These are phyloP conservation scores for Marasmius fiardii DNA, from an alignment of 1,284 basidiomycete genomes.

Conservation along the genomic window DNA sequence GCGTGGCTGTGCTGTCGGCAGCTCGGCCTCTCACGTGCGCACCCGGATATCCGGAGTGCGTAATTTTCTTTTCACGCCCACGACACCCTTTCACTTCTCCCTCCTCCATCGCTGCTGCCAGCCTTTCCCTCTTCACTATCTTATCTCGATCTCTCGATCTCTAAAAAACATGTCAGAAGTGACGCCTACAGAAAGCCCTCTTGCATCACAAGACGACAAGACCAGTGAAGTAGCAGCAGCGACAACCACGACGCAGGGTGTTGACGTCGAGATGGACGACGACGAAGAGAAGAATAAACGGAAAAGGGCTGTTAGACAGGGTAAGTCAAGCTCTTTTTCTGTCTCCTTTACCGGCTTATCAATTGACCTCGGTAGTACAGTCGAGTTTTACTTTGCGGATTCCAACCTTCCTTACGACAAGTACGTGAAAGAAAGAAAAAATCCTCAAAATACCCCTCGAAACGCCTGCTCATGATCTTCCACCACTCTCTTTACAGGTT, in stretches of 20 bases:
- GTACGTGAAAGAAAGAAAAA: conserved; percentile 32
- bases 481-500: conserved; percentile 65
- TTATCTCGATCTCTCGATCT: too few relatives aligned
- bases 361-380: conserved; percentile 35
- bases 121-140: too few relatives aligned
- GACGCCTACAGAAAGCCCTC: not conserved
- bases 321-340: conserved; percentile 3
- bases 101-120: too few relatives aligned
- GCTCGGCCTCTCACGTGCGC: too few relatives aligned
- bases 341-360: not conserved
- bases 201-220: too few relatives aligned
- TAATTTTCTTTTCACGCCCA: too few relatives aligned
- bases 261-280: conserved; percentile 11
- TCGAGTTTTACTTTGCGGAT: conserved; percentile 98
- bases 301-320: conserved; percentile 14
- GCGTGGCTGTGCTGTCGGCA: too few relatives aligned
- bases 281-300: conserved; percentile 15
- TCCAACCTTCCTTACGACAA: conserved; percentile 96
- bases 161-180: not conserved
- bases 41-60: too few relatives aligned
- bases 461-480: not conserved
- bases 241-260: not conserved
- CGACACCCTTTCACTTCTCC: too few relatives aligned
- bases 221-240: too few relatives aligned
- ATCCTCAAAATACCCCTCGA: not conserved